Conservation (phyloP, 169 alveolate species). For the Plasmodium fragile region DNA sequence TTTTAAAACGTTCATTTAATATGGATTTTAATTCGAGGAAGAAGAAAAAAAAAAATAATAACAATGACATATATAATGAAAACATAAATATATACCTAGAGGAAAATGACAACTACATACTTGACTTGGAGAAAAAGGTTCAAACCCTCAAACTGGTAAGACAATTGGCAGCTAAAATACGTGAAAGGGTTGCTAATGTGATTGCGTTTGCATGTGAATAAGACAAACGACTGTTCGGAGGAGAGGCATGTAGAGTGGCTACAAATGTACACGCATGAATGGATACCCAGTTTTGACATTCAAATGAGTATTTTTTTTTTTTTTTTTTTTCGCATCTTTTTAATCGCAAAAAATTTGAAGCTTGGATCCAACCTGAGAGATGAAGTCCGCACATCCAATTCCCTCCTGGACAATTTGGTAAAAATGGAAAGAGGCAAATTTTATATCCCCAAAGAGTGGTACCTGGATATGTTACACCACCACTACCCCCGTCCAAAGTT, state of each 20-base stretch:
- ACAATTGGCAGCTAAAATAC: neutral
- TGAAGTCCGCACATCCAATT: slow-evolving; percentile 67
- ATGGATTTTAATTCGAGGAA: slow-evolving; percentile 76
- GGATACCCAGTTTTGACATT: neutral
- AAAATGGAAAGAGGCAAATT: slow-evolving; percentile 3
- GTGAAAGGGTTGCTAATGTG: neutral
- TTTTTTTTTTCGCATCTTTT: slow-evolving; percentile 1
- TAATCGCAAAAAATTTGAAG: slow-evolving; percentile 24
- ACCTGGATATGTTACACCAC: neutral
- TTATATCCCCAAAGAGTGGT: neutral
- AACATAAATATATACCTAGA: slow-evolving; percentile 68
- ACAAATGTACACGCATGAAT: neutral
- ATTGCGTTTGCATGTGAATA: neutral
- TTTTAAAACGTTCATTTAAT: slow-evolving; percentile 11
- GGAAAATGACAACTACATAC: slow-evolving; percentile 72
- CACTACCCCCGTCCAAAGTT: neutral
- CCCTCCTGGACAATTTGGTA: slow-evolving; percentile 62
- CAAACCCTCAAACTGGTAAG: slow-evolving; percentile 59
- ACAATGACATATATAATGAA: slow-evolving; percentile 49
- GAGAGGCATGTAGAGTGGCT: neutral
- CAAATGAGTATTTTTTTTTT: neutral
- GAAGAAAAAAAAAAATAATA: slow-evolving; percentile 31
- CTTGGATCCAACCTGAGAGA: slow-evolving; percentile 67
- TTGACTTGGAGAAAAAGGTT: slow-evolving; percentile 68
- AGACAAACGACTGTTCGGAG: neutral